phyloP scores from a whole-genome alignment of 495 filamentous ascomycete genomes.

The Venustampulla echinocandica region DNA sequence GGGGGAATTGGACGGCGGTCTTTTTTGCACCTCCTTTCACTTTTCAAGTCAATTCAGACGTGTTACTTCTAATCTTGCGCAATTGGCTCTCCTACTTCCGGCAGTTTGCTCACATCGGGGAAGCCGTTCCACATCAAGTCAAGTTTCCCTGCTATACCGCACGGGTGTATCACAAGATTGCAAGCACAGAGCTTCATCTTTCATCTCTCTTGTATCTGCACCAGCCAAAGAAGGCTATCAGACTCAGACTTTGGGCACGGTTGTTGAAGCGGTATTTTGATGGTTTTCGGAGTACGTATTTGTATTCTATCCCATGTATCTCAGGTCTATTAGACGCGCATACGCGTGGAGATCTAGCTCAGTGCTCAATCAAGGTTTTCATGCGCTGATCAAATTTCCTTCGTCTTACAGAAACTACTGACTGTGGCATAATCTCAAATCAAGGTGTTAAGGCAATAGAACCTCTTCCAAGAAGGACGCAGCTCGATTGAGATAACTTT shows the following conservation, averaged over 20 bases:
- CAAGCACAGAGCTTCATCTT: slow-evolving; percentile 46
- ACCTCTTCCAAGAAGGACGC: neutral
- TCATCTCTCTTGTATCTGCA: slow-evolving; percentile 32
- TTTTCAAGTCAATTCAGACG: slow-evolving; percentile 14
- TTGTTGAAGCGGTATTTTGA: slow-evolving; percentile 12
- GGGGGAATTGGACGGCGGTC: slow-evolving; percentile 13
- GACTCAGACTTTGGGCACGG: slow-evolving; percentile 16
- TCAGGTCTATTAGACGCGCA: slow-evolving; percentile 9
- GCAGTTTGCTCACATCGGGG: slow-evolving; percentile 10
- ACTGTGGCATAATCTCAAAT: slow-evolving; percentile 12
- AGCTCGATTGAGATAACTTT: slow-evolving; percentile 18
- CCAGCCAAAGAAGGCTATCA: slow-evolving; percentile 33
- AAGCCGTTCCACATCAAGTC: slow-evolving; percentile 8
- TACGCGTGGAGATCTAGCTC: slow-evolving; percentile 4
- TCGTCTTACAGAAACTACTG: slow-evolving; percentile 19
- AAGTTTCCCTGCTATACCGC: slow-evolving; percentile 16
- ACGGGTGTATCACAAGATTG: slow-evolving; percentile 24
- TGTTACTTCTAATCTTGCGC: slow-evolving; percentile 7
- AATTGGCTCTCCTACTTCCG: slow-evolving; percentile 2
- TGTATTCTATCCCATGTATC: slow-evolving; percentile 32
- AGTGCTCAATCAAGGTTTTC: slow-evolving; percentile 12
- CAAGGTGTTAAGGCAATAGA: slow-evolving; percentile 13
- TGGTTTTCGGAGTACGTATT: slow-evolving; percentile 36
- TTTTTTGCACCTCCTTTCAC: slow-evolving; percentile 17
- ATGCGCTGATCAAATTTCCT: slow-evolving; percentile 20